Conservation (phyloP, 1,139 yeast genomes). For the Yamadazyma sp. region DNA sequence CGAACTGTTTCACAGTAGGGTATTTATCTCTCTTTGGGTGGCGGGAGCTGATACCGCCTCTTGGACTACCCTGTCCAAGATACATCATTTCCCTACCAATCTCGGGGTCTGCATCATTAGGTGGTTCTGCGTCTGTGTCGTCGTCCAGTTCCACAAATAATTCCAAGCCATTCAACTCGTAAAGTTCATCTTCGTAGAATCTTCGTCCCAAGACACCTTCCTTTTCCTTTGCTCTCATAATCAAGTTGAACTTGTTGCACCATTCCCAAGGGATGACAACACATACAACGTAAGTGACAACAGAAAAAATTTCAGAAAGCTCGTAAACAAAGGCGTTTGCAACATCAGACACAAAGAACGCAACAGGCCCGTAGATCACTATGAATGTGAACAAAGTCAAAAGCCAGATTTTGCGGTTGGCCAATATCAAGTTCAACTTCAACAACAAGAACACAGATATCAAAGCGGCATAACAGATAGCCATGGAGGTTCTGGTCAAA, state of each 20-base stretch:
- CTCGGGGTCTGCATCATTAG: conserved; percentile 5
- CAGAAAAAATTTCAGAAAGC: conserved; percentile 70
- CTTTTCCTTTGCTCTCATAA: conserved; percentile 67
- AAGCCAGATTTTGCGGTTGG: conserved; percentile 48
- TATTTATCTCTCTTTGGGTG: conserved; percentile 6
- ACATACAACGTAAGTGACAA: conserved; percentile 69
- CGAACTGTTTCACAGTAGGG: neutral
- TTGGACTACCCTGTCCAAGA: neutral
- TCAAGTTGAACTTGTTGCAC: conserved; percentile 66
- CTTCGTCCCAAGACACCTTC: conserved; percentile 81
- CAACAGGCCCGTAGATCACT: conserved; percentile 64
- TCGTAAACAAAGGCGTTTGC: conserved; percentile 70
- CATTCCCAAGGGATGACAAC: conserved; percentile 88
- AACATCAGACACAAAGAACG: conserved; percentile 77
- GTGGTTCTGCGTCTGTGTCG: conserved; percentile 17
- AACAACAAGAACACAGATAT: conserved; percentile 59
- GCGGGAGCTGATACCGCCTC: too few relatives aligned
- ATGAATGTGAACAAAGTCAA: conserved; percentile 61
- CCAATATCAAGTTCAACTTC: conserved; percentile 56
- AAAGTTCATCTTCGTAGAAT: conserved; percentile 67
- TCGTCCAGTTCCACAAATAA: conserved; percentile 38
- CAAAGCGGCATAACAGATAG: conserved; percentile 69
- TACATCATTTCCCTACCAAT: conserved; percentile 2
- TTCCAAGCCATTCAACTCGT: conserved; percentile 45
- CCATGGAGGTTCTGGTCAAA: conserved; percentile 71